Base-by-base conservation (phyloP, 257 asterid genomes). In the Asclepias syriaca region DNA sequence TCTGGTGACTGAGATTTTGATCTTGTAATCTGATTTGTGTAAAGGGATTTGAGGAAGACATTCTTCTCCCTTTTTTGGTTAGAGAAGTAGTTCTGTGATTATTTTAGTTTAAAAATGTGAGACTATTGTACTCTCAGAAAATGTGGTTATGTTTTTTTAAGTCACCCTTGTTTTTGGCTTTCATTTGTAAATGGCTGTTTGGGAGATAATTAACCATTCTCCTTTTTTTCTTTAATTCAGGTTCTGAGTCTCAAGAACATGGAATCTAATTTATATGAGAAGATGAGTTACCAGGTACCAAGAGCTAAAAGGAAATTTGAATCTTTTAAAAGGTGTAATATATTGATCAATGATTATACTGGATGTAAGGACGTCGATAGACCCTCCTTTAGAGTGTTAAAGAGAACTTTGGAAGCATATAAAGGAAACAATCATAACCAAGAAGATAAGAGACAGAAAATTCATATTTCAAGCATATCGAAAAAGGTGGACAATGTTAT, bases 391-490 rank as follows among this genome's bases (percentile, higher is more conserved):
- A 63, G 74, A 65, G 29, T 59, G 57, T 73, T 81, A 54, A 77
- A 77, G 77, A 71, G 75, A 63, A 65, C 73, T 66, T 8, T 54
- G 21, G 80, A 81, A 10, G 64, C 79, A 22, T 61, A 71, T 57
- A 67, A 80, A 34, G 71, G 69, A 72, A 74, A 53, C 56, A 53
- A 72, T 21, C 76, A 63, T 61, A 71, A 74, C 18, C 45, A 34
- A 45, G 43, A 63, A 67, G 66, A 69, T 61, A 75, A 66, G 65
- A 76, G 65, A 64, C 60, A 51, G 32, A 81, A 71, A 78, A 43
- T 54, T 54, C 70, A 55, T 66, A 70, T 59, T 5, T 19, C 74
- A 16, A 15, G 75, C 55, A 70, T 77, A 27, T 18, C 7, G 59
- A 63, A 70, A 37, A 72, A 78, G 65, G 72, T 79, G 64, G 76